These are phyloP conservation scores for Talaromyces adpressus DNA, from an alignment of 495 filamentous ascomycete genomes.

Conservation along the genomic window DNA sequence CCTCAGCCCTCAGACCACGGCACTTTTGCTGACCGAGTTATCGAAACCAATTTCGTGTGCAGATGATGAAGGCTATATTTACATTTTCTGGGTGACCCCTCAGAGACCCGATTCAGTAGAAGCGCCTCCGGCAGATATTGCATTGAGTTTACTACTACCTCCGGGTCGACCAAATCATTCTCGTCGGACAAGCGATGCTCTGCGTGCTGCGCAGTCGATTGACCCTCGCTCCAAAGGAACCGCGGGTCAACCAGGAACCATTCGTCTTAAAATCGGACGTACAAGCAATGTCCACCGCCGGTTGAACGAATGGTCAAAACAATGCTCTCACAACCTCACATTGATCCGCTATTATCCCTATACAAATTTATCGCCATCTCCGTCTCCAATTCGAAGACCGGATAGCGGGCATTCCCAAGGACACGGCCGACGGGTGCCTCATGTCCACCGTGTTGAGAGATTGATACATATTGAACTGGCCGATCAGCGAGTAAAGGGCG, in stretches of 20 bases:
- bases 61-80: conserved; percentile 91
- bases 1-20: conserved; percentile 57
- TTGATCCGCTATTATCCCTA: conserved; percentile 92
- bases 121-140: conserved; percentile 48
- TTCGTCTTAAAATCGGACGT: conserved; percentile 89
- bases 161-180: conserved; percentile 32
- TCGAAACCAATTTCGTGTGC: conserved; percentile 69
- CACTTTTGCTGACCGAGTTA: conserved; percentile 63
- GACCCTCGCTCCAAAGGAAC: conserved; percentile 17
- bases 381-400: conserved; percentile 12
- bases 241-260: conserved; percentile 29
- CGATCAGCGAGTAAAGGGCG: conserved; percentile 58
- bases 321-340: conserved; percentile 82
- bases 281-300: conserved; percentile 86
- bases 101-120: conserved; percentile 32
- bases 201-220: conserved; percentile 38
- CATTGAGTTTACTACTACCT: conserved; percentile 49
- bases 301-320: conserved; percentile 84
- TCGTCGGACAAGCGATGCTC: conserved; percentile 58
- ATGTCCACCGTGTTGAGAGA: conserved; percentile 82
- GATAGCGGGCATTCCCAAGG: conserved; percentile 14
- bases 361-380: conserved; percentile 45
- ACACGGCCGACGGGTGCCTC: conserved; percentile 65
- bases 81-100: conserved; percentile 88
- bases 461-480: conserved; percentile 85